Percentiles rank a stretch among this genome's conserved stretches.
Conservation (phyloP, 768 basidiomycete species). For the Piloderma croceum region DNA sequence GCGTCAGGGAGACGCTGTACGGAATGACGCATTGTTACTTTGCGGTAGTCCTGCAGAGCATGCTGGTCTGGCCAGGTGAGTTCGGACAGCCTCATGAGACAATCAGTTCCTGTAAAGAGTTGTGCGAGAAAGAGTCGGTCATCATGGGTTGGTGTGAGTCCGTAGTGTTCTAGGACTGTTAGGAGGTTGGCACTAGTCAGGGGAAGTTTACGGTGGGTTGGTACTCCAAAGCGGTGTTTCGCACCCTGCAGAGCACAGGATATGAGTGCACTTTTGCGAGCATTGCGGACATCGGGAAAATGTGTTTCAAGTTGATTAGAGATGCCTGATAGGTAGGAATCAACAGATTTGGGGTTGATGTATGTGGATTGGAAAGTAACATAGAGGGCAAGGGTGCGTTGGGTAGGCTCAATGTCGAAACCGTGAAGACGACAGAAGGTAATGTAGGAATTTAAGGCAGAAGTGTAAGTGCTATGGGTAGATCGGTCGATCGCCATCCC, state of each 20-base stretch:
- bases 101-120: too few species aligned
- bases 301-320: too few species aligned
- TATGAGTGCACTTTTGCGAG: constrained; percentile 10
- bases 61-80: constrained; percentile 18
- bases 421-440: constrained; percentile 5
- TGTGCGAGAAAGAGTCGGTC: constrained; percentile 4
- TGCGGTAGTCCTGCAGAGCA: constrained; percentile 8
- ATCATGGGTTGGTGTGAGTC: constrained; percentile 10
- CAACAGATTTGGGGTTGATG: too few species aligned
- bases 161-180: constrained; percentile 16
- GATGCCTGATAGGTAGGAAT: too few species aligned
- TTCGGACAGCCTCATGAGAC: constrained; percentile 23
- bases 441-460: constrained; percentile 6
- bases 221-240: constrained; percentile 12
- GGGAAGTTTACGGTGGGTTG: constrained; percentile 22
- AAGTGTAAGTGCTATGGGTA: constrained; percentile 1
- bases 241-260: constrained; percentile 28
- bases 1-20: background rate
- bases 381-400: too few species aligned
- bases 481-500: constrained; percentile 5
- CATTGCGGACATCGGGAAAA: constrained; percentile 11
- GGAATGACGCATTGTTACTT: constrained; percentile 12
- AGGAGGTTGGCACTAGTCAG: constrained; percentile 17
- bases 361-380: too few species aligned
- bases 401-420: constrained; percentile 5